Evolutionary conservation across 768 basidiomycete species (phyloP), one percentile per base, ranked within the genome.

Genomic region (Thelephora aurantiotincta): DNA sequence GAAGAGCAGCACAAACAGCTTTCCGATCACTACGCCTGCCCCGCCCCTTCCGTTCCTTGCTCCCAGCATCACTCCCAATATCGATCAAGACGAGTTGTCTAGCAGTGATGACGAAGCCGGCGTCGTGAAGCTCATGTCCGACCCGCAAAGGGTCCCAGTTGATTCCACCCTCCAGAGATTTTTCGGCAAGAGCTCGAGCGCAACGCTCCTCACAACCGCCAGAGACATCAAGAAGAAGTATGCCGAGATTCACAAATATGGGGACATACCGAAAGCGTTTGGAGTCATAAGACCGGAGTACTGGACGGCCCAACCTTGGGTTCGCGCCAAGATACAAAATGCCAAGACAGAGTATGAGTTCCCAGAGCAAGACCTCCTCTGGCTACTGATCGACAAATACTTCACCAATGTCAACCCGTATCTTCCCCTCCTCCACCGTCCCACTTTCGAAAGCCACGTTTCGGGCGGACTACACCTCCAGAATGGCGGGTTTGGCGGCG

Each of bases 401-500:
- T 76, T 76, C 51, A 44, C 51, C 13, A 45, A 57, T 43, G 45
- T 62, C 48, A 65, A 69, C 51, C n/a, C 50, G 23, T 50, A 57
- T 46, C 49, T 64, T 3, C 70, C 66, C 2, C 48, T 74, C 0
- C 53, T 76, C 6, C 72, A 73, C 50, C 58, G 63, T 2, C 61
- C 63, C 4, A 59, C 68, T 2, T 74, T 75, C 53, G 60, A 68
- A 12, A 51, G 55, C n/a, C 58, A 63, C 14, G 57, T 68, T 34
- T 52, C 51, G 5, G 58, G 58, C 1, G 62, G 64, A 0, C 51
- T 68, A 20, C 65, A 72, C 52, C 52, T 61, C 14, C 55, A 52
- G 4, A 65, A 73, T 47, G 49, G 53, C 7, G 54, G 58, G 3
- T 84, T 83, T 55, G 69, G 68, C 0, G 63, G 60, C 2, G 66